Percentiles rank a stretch among this genome's conserved stretches.
phyloP scores from a whole-genome alignment of 2,329 filamentous ascomycete genomes.

The Mycocentrospora acerina region DNA sequence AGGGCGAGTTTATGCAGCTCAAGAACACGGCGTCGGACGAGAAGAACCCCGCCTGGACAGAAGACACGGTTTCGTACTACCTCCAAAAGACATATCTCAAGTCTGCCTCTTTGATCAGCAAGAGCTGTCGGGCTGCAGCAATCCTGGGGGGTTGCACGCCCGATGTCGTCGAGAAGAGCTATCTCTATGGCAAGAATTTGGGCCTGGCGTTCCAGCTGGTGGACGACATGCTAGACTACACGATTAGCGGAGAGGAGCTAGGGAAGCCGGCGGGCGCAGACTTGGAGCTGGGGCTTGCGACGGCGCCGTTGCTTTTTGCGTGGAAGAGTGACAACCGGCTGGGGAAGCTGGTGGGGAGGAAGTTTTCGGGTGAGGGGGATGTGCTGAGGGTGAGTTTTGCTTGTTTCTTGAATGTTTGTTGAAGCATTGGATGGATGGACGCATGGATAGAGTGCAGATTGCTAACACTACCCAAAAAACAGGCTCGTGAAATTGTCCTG shows the following conservation, averaged over 20 bases:
- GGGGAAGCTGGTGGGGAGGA: conserved; percentile 85
- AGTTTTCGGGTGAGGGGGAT: conserved; percentile 82
- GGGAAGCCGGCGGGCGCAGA: conserved; percentile 96
- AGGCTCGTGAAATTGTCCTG: conserved; percentile 86
- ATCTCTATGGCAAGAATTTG: conserved; percentile 88
- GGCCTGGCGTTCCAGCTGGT: conserved; percentile 96
- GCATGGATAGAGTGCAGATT: background rate
- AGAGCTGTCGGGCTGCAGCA: conserved; percentile 88
- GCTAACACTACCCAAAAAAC: conserved; percentile 23
- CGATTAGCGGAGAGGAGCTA: conserved; percentile 76
- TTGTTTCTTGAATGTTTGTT: no score
- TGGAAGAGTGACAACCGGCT: conserved; percentile 88
- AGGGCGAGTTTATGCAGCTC: conserved; percentile 99
- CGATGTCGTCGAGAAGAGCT: conserved; percentile 85
- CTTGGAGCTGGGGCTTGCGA: conserved; percentile 88
- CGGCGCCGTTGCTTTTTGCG: conserved; percentile 89
- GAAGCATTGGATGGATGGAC: no score
- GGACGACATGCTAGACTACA: conserved; percentile 98
- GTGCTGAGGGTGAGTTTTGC: conserved; percentile 70
- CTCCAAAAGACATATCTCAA: conserved; percentile 98
- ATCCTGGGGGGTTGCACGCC: conserved; percentile 76
- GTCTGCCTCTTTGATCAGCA: conserved; percentile 92
- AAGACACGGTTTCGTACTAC: conserved; percentile 90
- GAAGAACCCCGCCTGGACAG: conserved; percentile 77
- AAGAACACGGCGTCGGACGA: conserved; percentile 94